Percentiles rank a stretch among this genome's conserved stretches.
phyloP scores from a whole-genome alignment of 2,329 filamentous ascomycete genomes.

The Sporothrix inflata region DNA sequence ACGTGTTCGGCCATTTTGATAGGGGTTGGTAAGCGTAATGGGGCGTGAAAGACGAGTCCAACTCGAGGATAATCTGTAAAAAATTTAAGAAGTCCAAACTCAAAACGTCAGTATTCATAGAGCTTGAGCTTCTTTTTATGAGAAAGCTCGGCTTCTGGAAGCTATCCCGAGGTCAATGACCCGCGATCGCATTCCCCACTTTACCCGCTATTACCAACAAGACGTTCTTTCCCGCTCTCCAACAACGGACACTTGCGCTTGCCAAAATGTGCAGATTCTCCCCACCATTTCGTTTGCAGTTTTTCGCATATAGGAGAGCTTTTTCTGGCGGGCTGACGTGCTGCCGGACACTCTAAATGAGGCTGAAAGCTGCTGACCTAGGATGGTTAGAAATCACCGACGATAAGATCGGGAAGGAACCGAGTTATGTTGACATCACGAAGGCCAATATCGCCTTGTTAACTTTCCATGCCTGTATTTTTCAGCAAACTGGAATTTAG shows the following conservation, averaged over 20 bases:
- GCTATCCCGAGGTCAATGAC: constrained; percentile 11
- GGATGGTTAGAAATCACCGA: not conserved
- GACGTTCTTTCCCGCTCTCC: not conserved
- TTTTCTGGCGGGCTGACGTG: not conserved
- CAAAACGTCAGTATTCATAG: no score
- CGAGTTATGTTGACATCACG: not conserved
- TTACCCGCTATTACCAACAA: not conserved
- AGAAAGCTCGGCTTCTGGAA: not conserved
- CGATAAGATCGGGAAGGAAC: not conserved
- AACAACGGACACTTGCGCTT: not conserved
- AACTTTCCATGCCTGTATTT: not conserved
- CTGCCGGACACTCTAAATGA: not conserved
- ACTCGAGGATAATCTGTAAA: no score
- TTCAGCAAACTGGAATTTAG: not conserved
- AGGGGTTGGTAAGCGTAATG: not conserved
- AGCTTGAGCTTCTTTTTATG: not conserved
- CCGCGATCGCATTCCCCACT: not conserved
- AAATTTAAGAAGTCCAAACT: no score
- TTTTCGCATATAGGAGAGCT: not conserved
- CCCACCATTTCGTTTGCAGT: not conserved
- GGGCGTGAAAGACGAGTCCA: no score
- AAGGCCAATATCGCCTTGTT: not conserved
- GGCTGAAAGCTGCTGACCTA: not conserved
- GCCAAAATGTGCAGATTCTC: not conserved
- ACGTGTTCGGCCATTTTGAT: constrained; percentile 25